phyloP scores from a whole-genome alignment of 805 yeast genomes.

The Ogataea nonfermentans region DNA sequence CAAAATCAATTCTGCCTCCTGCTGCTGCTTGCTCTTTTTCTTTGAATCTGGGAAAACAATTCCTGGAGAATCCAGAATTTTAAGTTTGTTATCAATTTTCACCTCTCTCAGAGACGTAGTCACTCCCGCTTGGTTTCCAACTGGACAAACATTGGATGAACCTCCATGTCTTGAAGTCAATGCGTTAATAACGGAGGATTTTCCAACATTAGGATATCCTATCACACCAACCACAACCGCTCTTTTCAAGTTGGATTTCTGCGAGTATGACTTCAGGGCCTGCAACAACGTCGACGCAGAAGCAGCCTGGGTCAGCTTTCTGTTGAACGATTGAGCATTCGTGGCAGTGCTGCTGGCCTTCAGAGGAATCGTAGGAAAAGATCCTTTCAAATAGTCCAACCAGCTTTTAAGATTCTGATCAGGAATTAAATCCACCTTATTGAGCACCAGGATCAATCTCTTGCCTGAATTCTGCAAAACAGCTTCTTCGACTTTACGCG shows the following conservation, averaged over 20 bases:
- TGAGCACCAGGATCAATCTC: slow-evolving; percentile 79
- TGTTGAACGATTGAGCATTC: slow-evolving; percentile 66
- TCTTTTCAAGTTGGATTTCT: slow-evolving; percentile 80
- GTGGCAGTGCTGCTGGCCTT: slow-evolving; percentile 76
- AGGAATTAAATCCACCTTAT: slow-evolving; percentile 92
- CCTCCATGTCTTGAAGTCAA: slow-evolving; percentile 77
- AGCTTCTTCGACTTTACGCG: slow-evolving; percentile 86
- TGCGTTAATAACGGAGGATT: slow-evolving; percentile 90
- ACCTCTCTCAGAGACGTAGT: slow-evolving; percentile 90
- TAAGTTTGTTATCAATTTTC: slow-evolving; percentile 85
- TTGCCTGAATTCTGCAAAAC: slow-evolving; percentile 78
- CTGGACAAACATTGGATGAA: slow-evolving; percentile 79
- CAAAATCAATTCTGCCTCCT: slow-evolving; percentile 85
- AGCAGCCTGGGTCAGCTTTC: slow-evolving; percentile 63
- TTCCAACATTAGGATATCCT: slow-evolving; percentile 97
- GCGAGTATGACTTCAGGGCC: slow-evolving; percentile 82
- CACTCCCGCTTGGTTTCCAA: slow-evolving; percentile 97
- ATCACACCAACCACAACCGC: slow-evolving; percentile 91
- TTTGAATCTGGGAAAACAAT: slow-evolving; percentile 79
- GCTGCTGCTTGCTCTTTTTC: slow-evolving; percentile 50
- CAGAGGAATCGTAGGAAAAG: slow-evolving; percentile 91
- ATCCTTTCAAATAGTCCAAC: slow-evolving; percentile 72
- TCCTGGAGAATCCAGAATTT: slow-evolving; percentile 93
- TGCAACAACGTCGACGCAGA: slow-evolving; percentile 75
- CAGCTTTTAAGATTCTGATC: slow-evolving; percentile 79